These are phyloP conservation scores for Phanerodontia chrysosporium DNA, from an alignment of 768 basidiomycete genomes.

Conservation along the genomic window DNA sequence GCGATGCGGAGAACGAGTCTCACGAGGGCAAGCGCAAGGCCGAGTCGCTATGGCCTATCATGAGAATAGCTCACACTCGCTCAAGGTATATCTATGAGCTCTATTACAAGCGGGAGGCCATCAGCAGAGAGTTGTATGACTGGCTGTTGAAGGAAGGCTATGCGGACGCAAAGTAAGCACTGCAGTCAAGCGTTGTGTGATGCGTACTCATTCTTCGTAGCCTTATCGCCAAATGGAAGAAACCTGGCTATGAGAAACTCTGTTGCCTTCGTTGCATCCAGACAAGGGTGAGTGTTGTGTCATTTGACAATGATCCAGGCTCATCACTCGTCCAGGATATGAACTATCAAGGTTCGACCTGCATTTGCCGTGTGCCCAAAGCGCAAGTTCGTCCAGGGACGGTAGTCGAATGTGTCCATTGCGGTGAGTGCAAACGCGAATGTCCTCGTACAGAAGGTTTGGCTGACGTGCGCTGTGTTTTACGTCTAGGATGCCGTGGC, in stretches of 20 bases:
- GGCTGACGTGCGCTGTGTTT: not conserved
- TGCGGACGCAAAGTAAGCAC: conserved; percentile 87
- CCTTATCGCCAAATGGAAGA: conserved; percentile 99
- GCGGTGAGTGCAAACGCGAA: conserved; percentile 59
- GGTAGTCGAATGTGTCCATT: conserved; percentile 94
- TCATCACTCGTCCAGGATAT: conserved; percentile 62
- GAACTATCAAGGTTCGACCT: conserved; percentile 99
- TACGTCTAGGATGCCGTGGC: conserved; percentile 70
- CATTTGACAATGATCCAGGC: not conserved
- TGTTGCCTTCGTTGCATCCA: conserved; percentile 97
- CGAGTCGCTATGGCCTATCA: conserved; percentile 94
- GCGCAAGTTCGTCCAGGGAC: conserved; percentile 86
- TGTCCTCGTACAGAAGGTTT: not conserved
- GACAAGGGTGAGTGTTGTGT: conserved; percentile 55
- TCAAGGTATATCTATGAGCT: conserved; percentile 97
- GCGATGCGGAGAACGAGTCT: conserved; percentile 96
- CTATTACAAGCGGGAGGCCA: conserved; percentile 97
- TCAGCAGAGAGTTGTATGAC: conserved; percentile 90
- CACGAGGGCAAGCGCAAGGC: conserved; percentile 97
- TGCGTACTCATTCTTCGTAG: conserved; percentile 34
- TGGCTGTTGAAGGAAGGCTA: conserved; percentile 98
- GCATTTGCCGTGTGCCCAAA: conserved; percentile 96
- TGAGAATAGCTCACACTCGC: conserved; percentile 95
- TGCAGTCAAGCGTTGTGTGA: not conserved
- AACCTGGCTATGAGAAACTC: conserved; percentile 95